Percentiles rank a stretch among this genome's conserved stretches.
phyloP scores from a whole-genome alignment of 179 eudicot species.

The Nepenthes alata region DNA sequence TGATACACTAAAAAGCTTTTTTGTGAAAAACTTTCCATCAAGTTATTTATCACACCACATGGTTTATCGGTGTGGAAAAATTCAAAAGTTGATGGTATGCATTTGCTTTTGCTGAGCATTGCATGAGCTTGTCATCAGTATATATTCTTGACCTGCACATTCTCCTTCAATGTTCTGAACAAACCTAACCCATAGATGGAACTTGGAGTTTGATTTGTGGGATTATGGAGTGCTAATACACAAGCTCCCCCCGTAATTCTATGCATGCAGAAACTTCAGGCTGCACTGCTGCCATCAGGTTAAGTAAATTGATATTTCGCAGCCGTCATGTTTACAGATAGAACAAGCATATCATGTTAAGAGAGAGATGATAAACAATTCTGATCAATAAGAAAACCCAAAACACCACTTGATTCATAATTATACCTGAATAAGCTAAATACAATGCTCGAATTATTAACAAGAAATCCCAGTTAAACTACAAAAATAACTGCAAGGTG shows the following conservation, averaged over 20 bases:
- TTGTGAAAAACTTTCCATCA: conserved; percentile 46
- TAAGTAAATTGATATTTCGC: too few relatives aligned
- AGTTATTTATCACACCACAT: conserved; percentile 77
- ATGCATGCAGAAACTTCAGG: neutral
- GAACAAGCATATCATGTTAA: too few relatives aligned
- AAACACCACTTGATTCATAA: too few relatives aligned
- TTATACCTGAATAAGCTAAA: too few relatives aligned
- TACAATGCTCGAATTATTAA: too few relatives aligned
- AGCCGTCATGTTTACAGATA: too few relatives aligned
- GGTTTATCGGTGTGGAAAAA: conserved; percentile 55
- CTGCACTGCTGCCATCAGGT: too few relatives aligned
- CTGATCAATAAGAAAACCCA: too few relatives aligned
- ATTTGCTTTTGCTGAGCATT: conserved; percentile 4
- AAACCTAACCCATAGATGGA: neutral
- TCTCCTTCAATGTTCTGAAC: neutral
- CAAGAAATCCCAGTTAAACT: too few relatives aligned
- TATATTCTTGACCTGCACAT: neutral
- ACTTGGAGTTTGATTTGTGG: neutral
- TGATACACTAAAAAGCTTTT: conserved; percentile 41
- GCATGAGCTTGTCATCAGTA: conserved; percentile 2
- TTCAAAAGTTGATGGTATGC: conserved; percentile 75
- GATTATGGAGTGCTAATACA: neutral
- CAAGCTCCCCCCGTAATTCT: neutral
- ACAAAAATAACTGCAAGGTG: too few relatives aligned
- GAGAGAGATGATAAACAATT: too few relatives aligned